Evolutionary conservation across 73 alveolate genomes (phyloP).

Genomic region (Tetrahymena borealis): DNA sequence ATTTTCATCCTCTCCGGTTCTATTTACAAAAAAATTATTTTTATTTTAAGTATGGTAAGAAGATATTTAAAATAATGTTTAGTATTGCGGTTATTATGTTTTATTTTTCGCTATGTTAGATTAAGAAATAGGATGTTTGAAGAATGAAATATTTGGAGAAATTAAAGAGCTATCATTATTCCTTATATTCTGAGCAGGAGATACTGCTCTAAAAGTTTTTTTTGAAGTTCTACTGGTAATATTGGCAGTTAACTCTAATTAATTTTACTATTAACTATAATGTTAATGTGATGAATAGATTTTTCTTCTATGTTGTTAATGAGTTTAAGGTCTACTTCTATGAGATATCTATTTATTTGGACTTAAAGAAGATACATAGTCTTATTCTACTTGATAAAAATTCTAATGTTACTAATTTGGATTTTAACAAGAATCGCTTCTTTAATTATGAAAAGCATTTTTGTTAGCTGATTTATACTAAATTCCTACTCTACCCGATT

Average conservation of each 20-base stretch:
- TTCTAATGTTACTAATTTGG: not conserved
- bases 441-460: no score
- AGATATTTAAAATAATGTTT: not conserved
- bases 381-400: not conserved
- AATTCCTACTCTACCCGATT: no score
- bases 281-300: not conserved
- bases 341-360: not conserved
- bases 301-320: not conserved
- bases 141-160: not conserved
- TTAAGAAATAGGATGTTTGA: not conserved
- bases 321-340: not conserved
- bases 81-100: not conserved
- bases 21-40: not conserved
- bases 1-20: not conserved
- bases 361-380: not conserved
- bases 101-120: not conserved
- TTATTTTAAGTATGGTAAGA: not conserved
- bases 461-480: no score
- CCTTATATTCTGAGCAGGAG: not conserved
- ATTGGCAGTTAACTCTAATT: not conserved
- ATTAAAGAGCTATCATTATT: not conserved
- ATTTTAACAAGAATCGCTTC: no score
- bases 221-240: not conserved
- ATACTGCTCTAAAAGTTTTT: not conserved
- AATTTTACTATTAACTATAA: not conserved